Percentiles rank a stretch among this genome's conserved stretches.
These are phyloP conservation scores for Paspalum vaginatum DNA, from an alignment of 176 grass and related monocot species.

Conservation along the genomic window DNA sequence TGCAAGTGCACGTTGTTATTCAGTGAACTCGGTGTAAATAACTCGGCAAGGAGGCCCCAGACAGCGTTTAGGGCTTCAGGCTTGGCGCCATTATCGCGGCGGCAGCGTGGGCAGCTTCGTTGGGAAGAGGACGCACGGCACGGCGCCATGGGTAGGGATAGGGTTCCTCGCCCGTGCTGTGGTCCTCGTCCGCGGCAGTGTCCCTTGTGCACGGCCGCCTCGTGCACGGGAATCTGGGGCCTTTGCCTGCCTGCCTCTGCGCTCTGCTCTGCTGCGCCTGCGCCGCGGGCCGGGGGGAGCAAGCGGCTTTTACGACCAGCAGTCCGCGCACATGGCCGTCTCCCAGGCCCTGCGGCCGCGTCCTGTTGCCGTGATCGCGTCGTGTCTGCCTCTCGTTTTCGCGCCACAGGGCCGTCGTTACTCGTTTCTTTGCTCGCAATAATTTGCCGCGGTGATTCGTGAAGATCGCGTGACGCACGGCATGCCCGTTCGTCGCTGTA, in stretches of 20 bases:
- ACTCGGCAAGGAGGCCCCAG: neutral
- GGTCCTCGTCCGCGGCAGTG: conserved; percentile 30
- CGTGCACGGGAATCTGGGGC: conserved; percentile 59
- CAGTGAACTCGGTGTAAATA: conserved; percentile 7
- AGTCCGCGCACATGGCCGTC: conserved; percentile 46
- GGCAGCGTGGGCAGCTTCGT: neutral
- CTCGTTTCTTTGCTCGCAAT: conserved; percentile 43
- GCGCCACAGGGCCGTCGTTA: conserved; percentile 11
- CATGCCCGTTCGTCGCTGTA: neutral
- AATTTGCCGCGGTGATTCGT: conserved; percentile 33
- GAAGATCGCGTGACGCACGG: conserved; percentile 34
- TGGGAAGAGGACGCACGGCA: neutral
- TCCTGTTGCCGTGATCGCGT: conserved; percentile 34
- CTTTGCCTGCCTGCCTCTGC: neutral
- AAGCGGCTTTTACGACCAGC: neutral
- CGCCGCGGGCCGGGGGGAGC: too few relatives aligned
- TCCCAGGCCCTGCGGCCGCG: conserved; percentile 36
- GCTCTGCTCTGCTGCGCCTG: too few relatives aligned
- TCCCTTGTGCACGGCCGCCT: conserved; percentile 52
- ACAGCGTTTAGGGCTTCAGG: neutral
- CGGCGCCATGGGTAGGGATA: too few relatives aligned
- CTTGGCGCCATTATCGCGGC: conserved; percentile 13
- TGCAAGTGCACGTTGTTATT: neutral
- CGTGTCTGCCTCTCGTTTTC: conserved; percentile 36
- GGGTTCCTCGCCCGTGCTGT: conserved; percentile 11